phyloP scores from a whole-genome alignment of 1,284 basidiomycete species.

The Cutaneotrichosporon sp. region DNA sequence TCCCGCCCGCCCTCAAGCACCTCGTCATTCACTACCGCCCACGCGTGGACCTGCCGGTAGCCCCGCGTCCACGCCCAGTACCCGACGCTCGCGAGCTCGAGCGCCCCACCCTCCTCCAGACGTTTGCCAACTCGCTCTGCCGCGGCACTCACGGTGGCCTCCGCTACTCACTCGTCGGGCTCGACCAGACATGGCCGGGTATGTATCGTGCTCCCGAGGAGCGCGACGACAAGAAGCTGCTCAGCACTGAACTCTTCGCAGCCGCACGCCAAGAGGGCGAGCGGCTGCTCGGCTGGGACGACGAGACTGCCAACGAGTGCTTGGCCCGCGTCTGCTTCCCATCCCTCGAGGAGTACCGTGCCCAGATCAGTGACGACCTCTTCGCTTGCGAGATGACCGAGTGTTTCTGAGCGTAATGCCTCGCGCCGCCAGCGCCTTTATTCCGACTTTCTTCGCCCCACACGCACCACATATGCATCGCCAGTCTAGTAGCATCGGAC shows the following conservation, averaged over 20 bases:
- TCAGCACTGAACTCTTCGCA: background rate
- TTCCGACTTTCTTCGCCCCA: too few relatives aligned
- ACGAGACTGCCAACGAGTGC: background rate
- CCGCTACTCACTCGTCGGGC: background rate
- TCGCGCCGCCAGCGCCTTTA: too few relatives aligned
- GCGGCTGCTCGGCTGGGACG: conserved; percentile 5
- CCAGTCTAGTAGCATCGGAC: background rate
- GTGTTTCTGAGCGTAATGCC: background rate
- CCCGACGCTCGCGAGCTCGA: background rate
- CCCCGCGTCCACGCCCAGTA: background rate
- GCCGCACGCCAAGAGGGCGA: background rate
- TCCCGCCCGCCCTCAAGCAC: background rate
- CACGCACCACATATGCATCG: background rate
- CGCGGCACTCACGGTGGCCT: conserved; percentile 4
- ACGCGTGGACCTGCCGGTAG: background rate
- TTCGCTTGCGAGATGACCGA: conserved; percentile 1
- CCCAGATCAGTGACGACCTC: background rate
- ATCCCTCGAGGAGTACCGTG: background rate
- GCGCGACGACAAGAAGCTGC: background rate
- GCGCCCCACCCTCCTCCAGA: background rate
- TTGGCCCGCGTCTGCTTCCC: background rate
- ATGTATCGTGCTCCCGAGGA: background rate
- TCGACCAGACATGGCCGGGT: background rate
- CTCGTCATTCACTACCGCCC: conserved; percentile 1
- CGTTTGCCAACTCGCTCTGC: conserved; percentile 2